Evolutionary conservation across 2,329 filamentous ascomycete species (phyloP), one percentile per base, ranked within the genome.

Genomic region (Cytospora leucostoma): DNA sequence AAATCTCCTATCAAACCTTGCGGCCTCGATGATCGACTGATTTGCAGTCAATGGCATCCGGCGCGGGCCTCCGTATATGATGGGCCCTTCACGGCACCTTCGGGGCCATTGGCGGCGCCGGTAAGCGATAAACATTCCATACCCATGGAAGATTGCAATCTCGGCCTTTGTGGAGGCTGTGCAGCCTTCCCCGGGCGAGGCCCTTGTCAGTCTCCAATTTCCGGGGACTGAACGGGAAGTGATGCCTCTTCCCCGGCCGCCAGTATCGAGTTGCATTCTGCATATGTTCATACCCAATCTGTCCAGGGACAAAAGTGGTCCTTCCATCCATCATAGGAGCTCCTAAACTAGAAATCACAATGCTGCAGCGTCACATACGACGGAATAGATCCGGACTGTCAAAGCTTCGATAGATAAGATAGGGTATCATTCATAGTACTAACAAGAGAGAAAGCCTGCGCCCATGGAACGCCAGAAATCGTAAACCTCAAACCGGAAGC

Each of bases 351-450:
- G 27, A 2, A 2, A 27, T 27, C 27, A 27, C 27, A 27, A 27
- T 27, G 27, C 27, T 27, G 47, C 50, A 59, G 56, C 56, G 50
- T 59, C 44, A 7, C 1, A 19, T 4, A 49, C 33, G 38, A 49
- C 12, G n/a, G 38, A 51, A 40, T 52, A 34, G 1, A 37, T 55
- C 38, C 49, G 59, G 59, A 21, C 59, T 37, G 19, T 37, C 51
- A 55, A 13, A 67, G 27, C 57, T 59, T 61, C 65, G 62, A 62
- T 61, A 75, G 74, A 70, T 64, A 68, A 61, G 38, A 61, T 55
- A 50, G 51, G 59, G 59, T 55, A 61, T 61, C 59, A 61, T 61
- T 53, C 19, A 7, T 38, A 10, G 44, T 21, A n/a, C n/a, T n/a
- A 10, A 7, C 15, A 47, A 13, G 35, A 19, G n/a, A 47, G n/a